Evolutionary conservation across 2,329 filamentous ascomycete species (phyloP), one percentile per base, ranked within the genome.

Genomic region (Botryotinia calthae): DNA sequence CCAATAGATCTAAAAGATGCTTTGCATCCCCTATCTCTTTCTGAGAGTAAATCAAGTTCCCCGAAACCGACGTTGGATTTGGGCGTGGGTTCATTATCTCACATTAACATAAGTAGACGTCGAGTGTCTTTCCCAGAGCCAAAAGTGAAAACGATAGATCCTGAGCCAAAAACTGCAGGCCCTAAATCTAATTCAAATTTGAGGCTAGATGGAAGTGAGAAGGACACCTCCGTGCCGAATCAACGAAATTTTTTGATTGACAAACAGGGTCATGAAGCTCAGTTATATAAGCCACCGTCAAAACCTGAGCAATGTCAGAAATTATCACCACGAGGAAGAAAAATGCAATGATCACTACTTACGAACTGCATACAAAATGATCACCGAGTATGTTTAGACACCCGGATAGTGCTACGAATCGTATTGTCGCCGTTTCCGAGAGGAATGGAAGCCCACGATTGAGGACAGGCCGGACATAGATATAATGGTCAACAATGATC

Each of bases 361-460:
- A 14, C 14, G 6, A 56, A 14, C 6, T 54, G 12, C n/a, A 16
- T 28, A 56, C 6, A 56, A 14, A 28, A 56, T 56, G 6, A 56
- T 56, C 51, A 56, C n/a, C n/a, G 7, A 28, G n/a, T 6, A 28
- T 56, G 5, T 56, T 56, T 18, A 2, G 2, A 28, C 51, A 31
- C 51, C 25, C 14, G 12, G 8, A 28, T 9, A 18, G 8, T 56
- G 14, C 16, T n/a, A 2, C 16, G 14, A 31, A 56, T 18, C 14
- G 2, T 18, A 1, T 56, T 28, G 0, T 28, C 7, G 2, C 7
- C 9, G 6, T 28, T 28, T 56, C 2, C 3, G 6, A 18, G n/a
- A 28, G 9, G 2, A 18, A 28, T 4, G 6, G 14, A 1, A 18
- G 51, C 16, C n/a, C 51, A 56, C 2, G n/a, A 56, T 28, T 31